phyloP scores from a whole-genome alignment of 2,329 filamentous ascomycete genomes.

The Whalleya microplaca region DNA sequence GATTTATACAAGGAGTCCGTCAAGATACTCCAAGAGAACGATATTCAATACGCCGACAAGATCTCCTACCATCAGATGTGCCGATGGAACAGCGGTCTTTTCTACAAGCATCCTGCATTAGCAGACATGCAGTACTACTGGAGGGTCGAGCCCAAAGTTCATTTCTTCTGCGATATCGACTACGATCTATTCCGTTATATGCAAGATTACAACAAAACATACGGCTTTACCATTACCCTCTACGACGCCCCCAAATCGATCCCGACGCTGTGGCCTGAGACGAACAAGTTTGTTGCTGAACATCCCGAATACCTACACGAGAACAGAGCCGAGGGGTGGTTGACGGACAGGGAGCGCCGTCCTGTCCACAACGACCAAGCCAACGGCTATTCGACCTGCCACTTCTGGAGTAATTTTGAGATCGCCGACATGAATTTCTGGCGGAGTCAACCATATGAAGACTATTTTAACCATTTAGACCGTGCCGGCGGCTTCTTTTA shows the following conservation, averaged over 20 bases:
- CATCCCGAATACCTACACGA: slow-evolving; percentile 80
- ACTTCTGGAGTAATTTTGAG: slow-evolving; percentile 99
- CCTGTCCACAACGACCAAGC: slow-evolving; percentile 81
- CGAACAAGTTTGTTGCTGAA: slow-evolving; percentile 82
- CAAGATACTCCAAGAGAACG: slow-evolving; percentile 77
- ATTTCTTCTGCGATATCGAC: slow-evolving; percentile 98
- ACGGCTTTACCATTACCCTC: slow-evolving; percentile 97
- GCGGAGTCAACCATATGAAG: slow-evolving; percentile 86
- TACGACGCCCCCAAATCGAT: slow-evolving; percentile 91
- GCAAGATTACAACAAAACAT: slow-evolving; percentile 98
- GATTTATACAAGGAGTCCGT: slow-evolving; percentile 86
- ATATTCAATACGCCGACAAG: slow-evolving; percentile 88
- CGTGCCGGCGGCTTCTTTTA: slow-evolving; percentile 97
- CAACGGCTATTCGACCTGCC: slow-evolving; percentile 95
- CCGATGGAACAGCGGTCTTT: slow-evolving; percentile 96
- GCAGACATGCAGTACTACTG: slow-evolving; percentile 88
- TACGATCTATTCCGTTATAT: slow-evolving; percentile 99
- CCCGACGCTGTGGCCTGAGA: slow-evolving; percentile 92
- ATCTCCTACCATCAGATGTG: slow-evolving; percentile 98
- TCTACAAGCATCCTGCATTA: slow-evolving; percentile 94
- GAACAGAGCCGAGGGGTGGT: slow-evolving; percentile 86
- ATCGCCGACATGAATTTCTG: slow-evolving; percentile 93
- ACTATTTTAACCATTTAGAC: slow-evolving; percentile 96
- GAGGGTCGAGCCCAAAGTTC: slow-evolving; percentile 97
- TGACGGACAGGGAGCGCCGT: slow-evolving; percentile 76